phyloP scores from a whole-genome alignment of 495 filamentous ascomycete genomes.

The Aspergillus kassunensis region DNA sequence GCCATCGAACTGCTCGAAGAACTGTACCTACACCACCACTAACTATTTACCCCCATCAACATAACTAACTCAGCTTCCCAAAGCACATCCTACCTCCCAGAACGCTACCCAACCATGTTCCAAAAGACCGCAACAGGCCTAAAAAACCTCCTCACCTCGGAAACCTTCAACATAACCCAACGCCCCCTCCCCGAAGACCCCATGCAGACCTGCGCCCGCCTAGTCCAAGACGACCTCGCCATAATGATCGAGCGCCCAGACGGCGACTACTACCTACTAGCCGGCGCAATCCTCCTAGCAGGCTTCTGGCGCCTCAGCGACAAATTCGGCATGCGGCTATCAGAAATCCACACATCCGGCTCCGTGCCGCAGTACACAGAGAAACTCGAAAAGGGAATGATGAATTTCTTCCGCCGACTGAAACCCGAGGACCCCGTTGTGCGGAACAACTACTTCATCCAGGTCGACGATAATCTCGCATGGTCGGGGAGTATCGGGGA shows the following conservation, averaged over 20 bases:
- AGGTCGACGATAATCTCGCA: conserved; percentile 67
- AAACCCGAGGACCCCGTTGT: conserved; percentile 61
- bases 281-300: conserved; percentile 72
- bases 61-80: background rate
- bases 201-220: conserved; percentile 68
- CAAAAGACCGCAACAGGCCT: conserved; percentile 60
- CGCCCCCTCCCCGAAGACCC: conserved; percentile 75
- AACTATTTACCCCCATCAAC: background rate
- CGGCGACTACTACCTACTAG: conserved; percentile 80
- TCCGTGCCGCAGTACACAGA: conserved; percentile 73
- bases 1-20: conserved; percentile 80
- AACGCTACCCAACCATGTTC: conserved; percentile 74
- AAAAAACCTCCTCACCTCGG: conserved; percentile 66
- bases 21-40: conserved; percentile 37
- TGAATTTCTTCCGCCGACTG: conserved; percentile 69
- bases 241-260: conserved; percentile 79
- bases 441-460: conserved; percentile 73
- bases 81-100: conserved; percentile 66
- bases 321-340: conserved; percentile 79
- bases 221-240: conserved; percentile 82
- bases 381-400: conserved; percentile 80
- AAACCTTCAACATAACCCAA: conserved; percentile 65
- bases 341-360: conserved; percentile 79
- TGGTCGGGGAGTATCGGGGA: conserved; percentile 73
- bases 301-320: conserved; percentile 86